Conservation (phyloP, 768 basidiomycete species). For the Jaapia argillacea region DNA sequence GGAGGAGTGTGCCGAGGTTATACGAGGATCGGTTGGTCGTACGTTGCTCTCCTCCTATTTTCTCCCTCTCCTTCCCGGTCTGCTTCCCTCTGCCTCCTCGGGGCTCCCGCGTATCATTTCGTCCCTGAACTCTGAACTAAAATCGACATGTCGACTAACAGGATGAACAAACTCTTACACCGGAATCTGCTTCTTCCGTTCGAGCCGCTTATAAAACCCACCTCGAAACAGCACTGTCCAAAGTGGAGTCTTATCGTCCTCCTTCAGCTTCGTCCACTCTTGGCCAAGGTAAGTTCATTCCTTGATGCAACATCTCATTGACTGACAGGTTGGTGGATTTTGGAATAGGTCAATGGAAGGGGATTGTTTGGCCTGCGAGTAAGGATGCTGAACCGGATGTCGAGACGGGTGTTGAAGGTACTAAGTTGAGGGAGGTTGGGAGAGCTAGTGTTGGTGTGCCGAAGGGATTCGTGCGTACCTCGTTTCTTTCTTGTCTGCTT, state of each 20-base stretch:
- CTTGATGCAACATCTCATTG: too few species aligned
- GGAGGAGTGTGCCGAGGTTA: constrained; percentile 68
- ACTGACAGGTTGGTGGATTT: too few species aligned
- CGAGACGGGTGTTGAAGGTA: constrained; percentile 53
- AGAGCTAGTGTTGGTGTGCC: constrained; percentile 56
- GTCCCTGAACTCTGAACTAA: too few species aligned
- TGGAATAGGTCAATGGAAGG: constrained; percentile 62
- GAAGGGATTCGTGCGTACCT: constrained; percentile 48
- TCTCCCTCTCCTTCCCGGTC: neutral
- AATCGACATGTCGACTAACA: too few species aligned
- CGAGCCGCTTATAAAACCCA: constrained; percentile 49
- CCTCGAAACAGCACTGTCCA: constrained; percentile 59
- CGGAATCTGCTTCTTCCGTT: constrained; percentile 35
- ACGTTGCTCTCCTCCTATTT: constrained; percentile 18
- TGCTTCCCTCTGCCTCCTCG: neutral
- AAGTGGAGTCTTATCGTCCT: too few species aligned
- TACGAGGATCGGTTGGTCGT: constrained; percentile 78
- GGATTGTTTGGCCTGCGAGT: constrained; percentile 49
- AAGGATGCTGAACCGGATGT: constrained; percentile 42
- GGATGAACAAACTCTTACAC: constrained; percentile 20
- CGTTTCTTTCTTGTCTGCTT: neutral
- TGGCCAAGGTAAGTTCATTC: too few species aligned
- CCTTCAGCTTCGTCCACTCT: constrained; percentile 32
- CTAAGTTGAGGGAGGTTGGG: constrained; percentile 48
- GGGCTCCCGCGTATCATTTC: constrained; percentile 8